Conservation (phyloP, 371 early-diverging fungal species). For the Mucor saturninus region DNA sequence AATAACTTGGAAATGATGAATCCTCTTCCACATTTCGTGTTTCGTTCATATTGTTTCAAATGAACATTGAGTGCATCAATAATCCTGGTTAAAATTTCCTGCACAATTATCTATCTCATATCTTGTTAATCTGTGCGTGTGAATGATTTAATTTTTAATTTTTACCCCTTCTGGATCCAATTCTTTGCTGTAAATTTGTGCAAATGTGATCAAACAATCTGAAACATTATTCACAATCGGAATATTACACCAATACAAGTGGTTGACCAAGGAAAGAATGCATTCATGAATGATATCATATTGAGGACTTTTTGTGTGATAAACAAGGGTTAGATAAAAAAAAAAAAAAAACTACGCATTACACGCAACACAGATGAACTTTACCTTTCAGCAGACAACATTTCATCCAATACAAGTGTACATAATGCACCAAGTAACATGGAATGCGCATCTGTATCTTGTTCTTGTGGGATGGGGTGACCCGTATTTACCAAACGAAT, state of each 20-base stretch:
- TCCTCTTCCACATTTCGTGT: constrained; percentile 47
- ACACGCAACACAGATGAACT: too few relatives aligned
- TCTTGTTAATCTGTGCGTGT: too few relatives aligned
- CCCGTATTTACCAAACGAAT: constrained; percentile 50
- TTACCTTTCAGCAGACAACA: constrained; percentile 39
- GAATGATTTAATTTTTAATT: not conserved
- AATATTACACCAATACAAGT: constrained; percentile 68
- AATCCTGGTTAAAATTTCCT: constrained; percentile 68
- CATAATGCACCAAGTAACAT: constrained; percentile 64
- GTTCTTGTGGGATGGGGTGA: constrained; percentile 30
- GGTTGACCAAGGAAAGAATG: constrained; percentile 65
- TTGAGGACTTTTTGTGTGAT: constrained; percentile 36
- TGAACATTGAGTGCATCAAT: constrained; percentile 75
- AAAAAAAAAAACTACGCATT: too few relatives aligned
- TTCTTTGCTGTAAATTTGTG: constrained; percentile 61
- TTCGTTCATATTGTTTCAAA: constrained; percentile 59
- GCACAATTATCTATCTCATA: constrained; percentile 50
- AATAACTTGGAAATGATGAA: constrained; percentile 70
- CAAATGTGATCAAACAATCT: constrained; percentile 71
- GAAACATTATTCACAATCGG: constrained; percentile 67
- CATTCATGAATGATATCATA: constrained; percentile 61
- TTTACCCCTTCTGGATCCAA: constrained; percentile 67
- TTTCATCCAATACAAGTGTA: constrained; percentile 61
- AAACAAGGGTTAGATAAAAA: not conserved
- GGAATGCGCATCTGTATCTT: constrained; percentile 53